These are phyloP conservation scores for Malassezia japonica DNA, from an alignment of 1,284 basidiomycete species.

Conservation along the genomic window DNA sequence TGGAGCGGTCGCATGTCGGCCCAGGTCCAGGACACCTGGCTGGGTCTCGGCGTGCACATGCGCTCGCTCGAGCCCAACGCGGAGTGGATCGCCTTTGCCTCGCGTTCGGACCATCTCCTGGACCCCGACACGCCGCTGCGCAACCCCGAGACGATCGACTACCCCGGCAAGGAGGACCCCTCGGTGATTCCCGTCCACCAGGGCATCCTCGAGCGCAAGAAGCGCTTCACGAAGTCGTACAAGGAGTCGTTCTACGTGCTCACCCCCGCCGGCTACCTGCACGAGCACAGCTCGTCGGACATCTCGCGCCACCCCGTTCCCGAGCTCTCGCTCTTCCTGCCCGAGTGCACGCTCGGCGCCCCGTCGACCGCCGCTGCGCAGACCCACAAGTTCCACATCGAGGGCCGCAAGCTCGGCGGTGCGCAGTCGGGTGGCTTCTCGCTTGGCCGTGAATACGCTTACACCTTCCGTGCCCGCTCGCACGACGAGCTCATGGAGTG, in stretches of 20 bases:
- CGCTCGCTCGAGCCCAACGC: conserved; percentile 75
- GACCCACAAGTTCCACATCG: conserved; percentile 95
- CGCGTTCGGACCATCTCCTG: conserved; percentile 84
- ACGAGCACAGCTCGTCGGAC: conserved; percentile 78
- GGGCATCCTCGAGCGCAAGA: conserved; percentile 89
- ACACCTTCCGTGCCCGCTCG: conserved; percentile 79
- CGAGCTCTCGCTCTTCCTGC: conserved; percentile 80
- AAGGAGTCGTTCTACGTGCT: conserved; percentile 72
- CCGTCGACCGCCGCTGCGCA: conserved; percentile 64
- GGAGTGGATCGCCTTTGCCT: conserved; percentile 94
- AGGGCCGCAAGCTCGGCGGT: conserved; percentile 67
- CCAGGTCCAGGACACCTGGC: conserved; percentile 72
- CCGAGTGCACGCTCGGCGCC: conserved; percentile 88
- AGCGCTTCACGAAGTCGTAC: conserved; percentile 85
- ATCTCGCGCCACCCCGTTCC: conserved; percentile 59
- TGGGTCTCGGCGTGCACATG: conserved; percentile 67
- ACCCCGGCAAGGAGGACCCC: conserved; percentile 88
- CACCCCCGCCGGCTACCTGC: conserved; percentile 88
- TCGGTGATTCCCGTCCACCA: conserved; percentile 78
- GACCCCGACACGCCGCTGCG: conserved; percentile 79
- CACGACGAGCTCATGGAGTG: conserved; percentile 99
- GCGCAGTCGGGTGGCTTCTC: conserved; percentile 60
- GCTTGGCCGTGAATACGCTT: conserved; percentile 58
- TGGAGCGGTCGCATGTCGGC: conserved; percentile 75
- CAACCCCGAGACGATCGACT: conserved; percentile 59